Percentiles rank a stretch among this genome's conserved stretches.
phyloP scores from a whole-genome alignment of 306 rosid species.

The Acacia melanoxylon region DNA sequence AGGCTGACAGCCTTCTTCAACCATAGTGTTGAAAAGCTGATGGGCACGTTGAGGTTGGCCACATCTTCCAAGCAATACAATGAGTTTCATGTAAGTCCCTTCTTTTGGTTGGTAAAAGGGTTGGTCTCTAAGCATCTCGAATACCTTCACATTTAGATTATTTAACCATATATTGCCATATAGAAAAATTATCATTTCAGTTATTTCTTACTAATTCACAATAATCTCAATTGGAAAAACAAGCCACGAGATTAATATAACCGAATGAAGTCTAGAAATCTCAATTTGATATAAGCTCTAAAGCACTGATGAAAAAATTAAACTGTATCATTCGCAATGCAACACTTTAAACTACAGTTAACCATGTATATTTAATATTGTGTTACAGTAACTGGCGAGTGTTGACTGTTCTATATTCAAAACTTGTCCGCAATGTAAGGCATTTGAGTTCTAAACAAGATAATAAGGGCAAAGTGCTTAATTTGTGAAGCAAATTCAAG shows the following conservation, averaged over 20 bases:
- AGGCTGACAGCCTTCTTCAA: slow-evolving; percentile 75
- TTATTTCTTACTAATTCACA: not conserved
- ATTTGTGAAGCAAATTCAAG: not conserved
- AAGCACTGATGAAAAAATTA: not conserved
- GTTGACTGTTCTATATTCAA: not conserved
- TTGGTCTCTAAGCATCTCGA: slow-evolving; percentile 91
- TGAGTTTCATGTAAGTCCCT: slow-evolving; percentile 92
- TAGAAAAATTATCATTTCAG: slow-evolving; percentile 5
- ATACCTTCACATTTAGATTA: slow-evolving; percentile 52
- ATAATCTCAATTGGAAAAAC: not conserved
- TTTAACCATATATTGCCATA: slow-evolving; percentile 12
- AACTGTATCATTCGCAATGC: not conserved
- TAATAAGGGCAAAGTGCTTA: not conserved
- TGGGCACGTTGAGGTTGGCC: slow-evolving; percentile 77
- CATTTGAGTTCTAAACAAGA: not conserved
- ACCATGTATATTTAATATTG: not conserved
- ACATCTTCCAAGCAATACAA: slow-evolving; percentile 81
- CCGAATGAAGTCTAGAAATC: not conserved
- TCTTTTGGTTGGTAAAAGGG: slow-evolving; percentile 89
- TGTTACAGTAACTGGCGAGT: not conserved
- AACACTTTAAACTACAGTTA: not conserved
- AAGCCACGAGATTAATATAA: slow-evolving; percentile 10
- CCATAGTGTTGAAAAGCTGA: slow-evolving; percentile 72
- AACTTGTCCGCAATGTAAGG: not conserved
- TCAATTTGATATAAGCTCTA: not conserved